These are phyloP conservation scores for Peronospora farinosa DNA, from an alignment of 352 stramenopile species.

Conservation along the genomic window DNA sequence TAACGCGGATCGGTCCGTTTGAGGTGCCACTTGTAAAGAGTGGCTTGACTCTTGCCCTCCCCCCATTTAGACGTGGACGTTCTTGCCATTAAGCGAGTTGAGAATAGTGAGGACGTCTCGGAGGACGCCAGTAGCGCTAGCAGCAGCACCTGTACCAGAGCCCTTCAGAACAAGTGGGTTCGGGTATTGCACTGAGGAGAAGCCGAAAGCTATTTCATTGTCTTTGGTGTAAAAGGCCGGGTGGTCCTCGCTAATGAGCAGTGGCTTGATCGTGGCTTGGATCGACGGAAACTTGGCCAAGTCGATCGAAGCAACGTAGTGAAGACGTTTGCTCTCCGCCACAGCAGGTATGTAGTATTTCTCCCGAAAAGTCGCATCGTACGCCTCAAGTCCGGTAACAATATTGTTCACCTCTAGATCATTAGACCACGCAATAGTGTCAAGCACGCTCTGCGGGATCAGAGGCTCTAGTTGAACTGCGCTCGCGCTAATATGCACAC, in stretches of 20 bases:
- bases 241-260: constrained; percentile 58
- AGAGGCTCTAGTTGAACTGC: constrained; percentile 50
- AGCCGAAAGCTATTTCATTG: constrained; percentile 69
- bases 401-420: constrained; percentile 44
- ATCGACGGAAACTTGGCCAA: constrained; percentile 45
- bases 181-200: constrained; percentile 68
- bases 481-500: constrained; percentile 39
- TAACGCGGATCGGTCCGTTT: constrained; percentile 13
- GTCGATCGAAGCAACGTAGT: constrained; percentile 67
- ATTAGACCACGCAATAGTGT: constrained; percentile 40
- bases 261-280: constrained; percentile 39
- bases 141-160: constrained; percentile 48
- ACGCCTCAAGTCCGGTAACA: too few species aligned
- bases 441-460: constrained; percentile 39
- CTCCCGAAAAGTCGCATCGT: too few species aligned
- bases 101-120: constrained; percentile 73
- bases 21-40: constrained; percentile 9
- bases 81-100: constrained; percentile 57
- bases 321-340: constrained; percentile 42
- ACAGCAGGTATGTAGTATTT: too few species aligned
- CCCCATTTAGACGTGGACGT: constrained; percentile 25
- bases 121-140: constrained; percentile 65
- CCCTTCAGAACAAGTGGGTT: constrained; percentile 66
- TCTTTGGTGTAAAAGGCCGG: constrained; percentile 52
- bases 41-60: constrained; percentile 1